phyloP scores from a whole-genome alignment of 179 eudicot species.

The Vitellaria paradoxa region DNA sequence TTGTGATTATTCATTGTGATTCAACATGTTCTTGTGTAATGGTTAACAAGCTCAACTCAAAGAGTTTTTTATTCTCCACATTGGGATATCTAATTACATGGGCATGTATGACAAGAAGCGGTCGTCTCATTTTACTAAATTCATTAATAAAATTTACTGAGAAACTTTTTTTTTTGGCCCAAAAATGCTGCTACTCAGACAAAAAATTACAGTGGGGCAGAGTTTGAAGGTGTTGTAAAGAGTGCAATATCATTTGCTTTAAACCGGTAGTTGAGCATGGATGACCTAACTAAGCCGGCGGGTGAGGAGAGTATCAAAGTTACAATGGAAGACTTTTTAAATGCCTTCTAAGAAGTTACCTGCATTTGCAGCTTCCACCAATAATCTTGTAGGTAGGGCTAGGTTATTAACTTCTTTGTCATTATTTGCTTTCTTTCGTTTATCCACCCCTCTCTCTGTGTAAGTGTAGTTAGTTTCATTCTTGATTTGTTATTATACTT shows the following conservation, averaged over 20 bases:
- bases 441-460: too few relatives aligned
- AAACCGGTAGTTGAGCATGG: slow-evolving; percentile 82
- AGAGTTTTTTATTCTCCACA: not conserved
- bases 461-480: too few relatives aligned
- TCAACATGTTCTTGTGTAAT: too few relatives aligned
- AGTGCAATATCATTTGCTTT: slow-evolving; percentile 96
- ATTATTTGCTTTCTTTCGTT: not conserved
- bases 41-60: too few relatives aligned
- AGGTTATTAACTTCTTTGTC: not conserved
- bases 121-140: not conserved
- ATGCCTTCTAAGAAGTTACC: slow-evolving; percentile 85
- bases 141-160: not conserved
- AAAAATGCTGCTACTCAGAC: slow-evolving; percentile 74
- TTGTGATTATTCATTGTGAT: too few relatives aligned
- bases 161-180: not conserved
- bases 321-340: slow-evolving; percentile 85
- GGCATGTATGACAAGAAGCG: not conserved
- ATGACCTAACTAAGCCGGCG: slow-evolving; percentile 83
- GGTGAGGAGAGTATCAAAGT: slow-evolving; percentile 93
- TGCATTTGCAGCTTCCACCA: slow-evolving; percentile 95
- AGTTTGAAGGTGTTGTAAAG: slow-evolving; percentile 98
- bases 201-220: slow-evolving; percentile 98
- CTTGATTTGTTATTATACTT: not conserved
- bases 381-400: slow-evolving; percentile 76
- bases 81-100: not conserved